Evolutionary conservation across 495 filamentous ascomycete genomes (phyloP).

Genomic region (Aspergillus nanangensis): DNA sequence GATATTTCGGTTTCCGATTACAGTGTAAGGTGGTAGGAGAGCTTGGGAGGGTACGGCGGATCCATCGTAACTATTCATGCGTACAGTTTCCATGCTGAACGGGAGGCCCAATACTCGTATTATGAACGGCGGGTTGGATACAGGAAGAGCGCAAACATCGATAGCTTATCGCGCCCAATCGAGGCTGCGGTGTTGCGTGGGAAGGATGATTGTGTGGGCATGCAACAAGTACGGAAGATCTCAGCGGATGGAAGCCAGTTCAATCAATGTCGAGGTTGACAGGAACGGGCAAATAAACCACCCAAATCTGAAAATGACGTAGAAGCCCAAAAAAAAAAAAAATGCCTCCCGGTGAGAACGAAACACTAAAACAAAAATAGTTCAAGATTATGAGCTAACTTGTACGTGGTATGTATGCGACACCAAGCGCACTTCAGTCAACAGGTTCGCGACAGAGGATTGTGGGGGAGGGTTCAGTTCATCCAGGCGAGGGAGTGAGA

Average conservation of each 20-base stretch:
- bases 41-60: neutral
- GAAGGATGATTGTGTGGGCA: neutral
- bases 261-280: too few species aligned
- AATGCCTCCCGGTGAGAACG: neutral
- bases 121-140: neutral
- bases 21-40: too few species aligned
- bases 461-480: neutral
- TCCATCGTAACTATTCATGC: neutral
- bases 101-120: neutral
- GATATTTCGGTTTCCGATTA: too few species aligned
- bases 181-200: neutral
- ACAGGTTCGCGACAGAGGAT: too few species aligned
- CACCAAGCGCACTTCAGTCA: too few species aligned
- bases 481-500: neutral
- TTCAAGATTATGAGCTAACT: too few species aligned
- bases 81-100: neutral
- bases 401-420: too few species aligned
- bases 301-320: too few species aligned
- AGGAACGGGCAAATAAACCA: too few species aligned
- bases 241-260: too few species aligned
- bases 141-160: neutral
- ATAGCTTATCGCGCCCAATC: neutral
- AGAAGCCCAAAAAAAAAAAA: too few species aligned
- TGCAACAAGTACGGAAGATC: neutral
- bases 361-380: constrained; percentile 1